These are phyloP conservation scores for Leccinellum rugosiceps DNA, from an alignment of 768 basidiomycete genomes.

Conservation along the genomic window DNA sequence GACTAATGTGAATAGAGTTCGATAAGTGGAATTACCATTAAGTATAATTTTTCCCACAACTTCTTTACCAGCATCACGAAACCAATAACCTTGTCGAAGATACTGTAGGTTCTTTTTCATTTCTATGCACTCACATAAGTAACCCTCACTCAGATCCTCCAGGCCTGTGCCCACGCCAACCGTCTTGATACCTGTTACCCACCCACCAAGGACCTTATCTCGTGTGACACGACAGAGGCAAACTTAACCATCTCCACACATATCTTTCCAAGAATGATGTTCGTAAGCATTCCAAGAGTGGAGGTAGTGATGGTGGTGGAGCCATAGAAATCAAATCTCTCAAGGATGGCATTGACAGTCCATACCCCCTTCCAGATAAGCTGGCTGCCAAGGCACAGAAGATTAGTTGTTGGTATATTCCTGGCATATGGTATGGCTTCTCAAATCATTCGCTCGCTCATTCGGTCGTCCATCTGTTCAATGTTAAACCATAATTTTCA, in stretches of 20 bases:
- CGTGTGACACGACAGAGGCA: constrained; percentile 89
- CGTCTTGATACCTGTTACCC: constrained; percentile 83
- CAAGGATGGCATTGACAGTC: constrained; percentile 82
- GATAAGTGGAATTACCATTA: too few relatives aligned
- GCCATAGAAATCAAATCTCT: constrained; percentile 79
- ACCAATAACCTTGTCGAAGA: constrained; percentile 95
- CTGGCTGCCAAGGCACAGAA: constrained; percentile 82
- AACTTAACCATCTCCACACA: constrained; percentile 88
- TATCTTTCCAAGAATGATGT: constrained; percentile 98
- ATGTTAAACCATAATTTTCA: too few relatives aligned
- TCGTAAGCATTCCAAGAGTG: constrained; percentile 90
- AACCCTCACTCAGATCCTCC: constrained; percentile 59
- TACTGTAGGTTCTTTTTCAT: constrained; percentile 56
- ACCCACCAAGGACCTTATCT: constrained; percentile 94
- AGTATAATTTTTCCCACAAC: too few relatives aligned
- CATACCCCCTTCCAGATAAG: constrained; percentile 52
- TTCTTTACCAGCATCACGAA: constrained; percentile 42
- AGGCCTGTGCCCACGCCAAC: constrained; percentile 80
- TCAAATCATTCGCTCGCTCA: too few relatives aligned
- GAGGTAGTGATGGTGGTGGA: constrained; percentile 72
- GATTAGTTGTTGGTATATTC: constrained; percentile 40
- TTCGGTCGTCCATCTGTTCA: too few relatives aligned
- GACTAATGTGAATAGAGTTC: too few relatives aligned
- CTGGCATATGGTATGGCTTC: too few relatives aligned
- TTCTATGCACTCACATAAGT: constrained; percentile 1